These are phyloP conservation scores for Barnettozyma californica DNA, from an alignment of 805 yeast genomes.

Conservation along the genomic window DNA sequence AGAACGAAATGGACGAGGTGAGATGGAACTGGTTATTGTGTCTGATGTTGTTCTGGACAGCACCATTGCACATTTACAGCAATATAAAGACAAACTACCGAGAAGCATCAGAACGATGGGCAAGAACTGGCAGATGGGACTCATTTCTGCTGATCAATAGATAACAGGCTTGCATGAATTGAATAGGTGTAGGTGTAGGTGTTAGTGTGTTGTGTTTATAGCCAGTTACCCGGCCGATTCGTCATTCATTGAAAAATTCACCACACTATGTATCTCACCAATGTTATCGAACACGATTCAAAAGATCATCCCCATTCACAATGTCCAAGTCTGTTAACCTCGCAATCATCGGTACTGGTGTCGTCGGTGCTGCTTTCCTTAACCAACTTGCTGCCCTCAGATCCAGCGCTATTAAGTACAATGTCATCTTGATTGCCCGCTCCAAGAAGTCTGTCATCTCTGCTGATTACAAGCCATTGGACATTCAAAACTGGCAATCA, in stretches of 20 bases:
- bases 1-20: conserved; percentile 29
- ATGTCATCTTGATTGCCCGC: conserved; percentile 76
- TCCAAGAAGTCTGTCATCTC: conserved; percentile 66
- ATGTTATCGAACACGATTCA: too few relatives aligned
- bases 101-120: conserved; percentile 14
- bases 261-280: too few relatives aligned
- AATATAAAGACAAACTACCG: conserved; percentile 33
- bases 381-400: conserved; percentile 66
- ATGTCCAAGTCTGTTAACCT: conserved; percentile 57
- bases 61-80: conserved; percentile 26
- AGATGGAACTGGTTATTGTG: conserved; percentile 35
- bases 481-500: conserved; percentile 53
- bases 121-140: conserved; percentile 18
- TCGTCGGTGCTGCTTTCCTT: conserved; percentile 89
- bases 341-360: conserved; percentile 84
- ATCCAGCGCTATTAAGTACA: conserved; percentile 51
- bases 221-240: background rate
- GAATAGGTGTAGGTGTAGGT: too few relatives aligned
- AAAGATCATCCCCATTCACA: background rate
- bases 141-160: conserved; percentile 5
- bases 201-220: too few relatives aligned
- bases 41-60: conserved; percentile 29
- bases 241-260: background rate
- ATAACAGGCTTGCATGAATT: too few relatives aligned
- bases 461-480: conserved; percentile 65